Conservation (phyloP, 176 grass and related monocot species). For the Tuctoria greenei region DNA sequence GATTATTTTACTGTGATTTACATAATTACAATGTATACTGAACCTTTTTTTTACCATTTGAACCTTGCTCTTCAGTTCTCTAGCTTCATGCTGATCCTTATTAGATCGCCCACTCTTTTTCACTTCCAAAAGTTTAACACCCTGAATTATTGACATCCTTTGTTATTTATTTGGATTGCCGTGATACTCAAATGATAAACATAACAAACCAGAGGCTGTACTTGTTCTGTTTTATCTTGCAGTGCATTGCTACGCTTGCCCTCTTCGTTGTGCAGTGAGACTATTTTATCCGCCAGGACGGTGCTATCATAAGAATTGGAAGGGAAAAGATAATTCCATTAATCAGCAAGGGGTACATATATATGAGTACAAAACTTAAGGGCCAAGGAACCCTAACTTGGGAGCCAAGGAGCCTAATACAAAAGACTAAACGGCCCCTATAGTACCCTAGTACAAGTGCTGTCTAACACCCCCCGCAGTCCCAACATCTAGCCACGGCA, state of each 20-base stretch:
- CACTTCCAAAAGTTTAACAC: constrained; percentile 30
- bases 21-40: constrained; percentile 3
- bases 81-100: constrained; percentile 36
- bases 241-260: neutral
- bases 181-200: constrained; percentile 2
- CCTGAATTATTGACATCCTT: constrained; percentile 38
- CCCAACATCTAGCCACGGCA: too few species aligned
- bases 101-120: constrained; percentile 35
- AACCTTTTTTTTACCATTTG: constrained; percentile 7
- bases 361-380: too few species aligned
- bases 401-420: too few species aligned
- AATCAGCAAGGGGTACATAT: too few species aligned
- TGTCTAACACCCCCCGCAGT: too few species aligned
- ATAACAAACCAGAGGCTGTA: constrained; percentile 3
- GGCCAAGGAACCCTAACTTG: too few species aligned
- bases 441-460: too few species aligned
- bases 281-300: constrained; percentile 14
- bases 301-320: neutral
- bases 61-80: constrained; percentile 55
- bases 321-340: too few species aligned
- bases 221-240: constrained; percentile 32
- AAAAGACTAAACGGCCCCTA: too few species aligned
- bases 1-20: constrained; percentile 8
- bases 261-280: constrained; percentile 28
- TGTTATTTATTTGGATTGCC: neutral